Conservation (phyloP, 495 filamentous ascomycete species). For the Echria macrotheca region DNA sequence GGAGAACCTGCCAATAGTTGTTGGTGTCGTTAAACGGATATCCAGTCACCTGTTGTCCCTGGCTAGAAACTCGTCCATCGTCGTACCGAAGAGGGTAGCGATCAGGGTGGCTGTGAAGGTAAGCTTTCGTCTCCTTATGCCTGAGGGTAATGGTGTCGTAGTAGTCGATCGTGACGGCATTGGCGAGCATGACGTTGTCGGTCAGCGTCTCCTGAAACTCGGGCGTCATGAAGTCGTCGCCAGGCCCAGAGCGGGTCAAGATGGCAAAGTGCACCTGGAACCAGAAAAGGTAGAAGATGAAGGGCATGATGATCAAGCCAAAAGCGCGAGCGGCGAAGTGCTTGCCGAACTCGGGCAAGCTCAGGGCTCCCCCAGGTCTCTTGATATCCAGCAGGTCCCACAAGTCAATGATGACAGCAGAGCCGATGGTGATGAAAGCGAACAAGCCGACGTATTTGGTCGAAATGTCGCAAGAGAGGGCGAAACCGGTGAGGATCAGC, state of each 20-base stretch:
- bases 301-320: conserved; percentile 81
- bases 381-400: conserved; percentile 92
- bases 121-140: conserved; percentile 96
- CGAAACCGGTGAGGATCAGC: conserved; percentile 90
- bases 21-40: conserved; percentile 98
- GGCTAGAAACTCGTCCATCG: conserved; percentile 93
- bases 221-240: conserved; percentile 98
- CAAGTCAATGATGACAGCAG: conserved; percentile 86
- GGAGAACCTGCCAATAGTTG: conserved; percentile 95
- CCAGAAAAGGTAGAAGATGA: conserved; percentile 99
- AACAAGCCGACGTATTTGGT: conserved; percentile 97
- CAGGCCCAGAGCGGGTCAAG: conserved; percentile 80
- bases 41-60: conserved; percentile 96
- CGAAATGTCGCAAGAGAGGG: conserved; percentile 93
- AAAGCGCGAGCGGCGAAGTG: conserved; percentile 82
- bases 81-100: conserved; percentile 92
- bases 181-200: conserved; percentile 86
- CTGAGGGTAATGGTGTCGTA: conserved; percentile 81
- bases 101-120: conserved; percentile 88
- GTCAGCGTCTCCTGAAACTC: conserved; percentile 95
- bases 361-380: conserved; percentile 69
- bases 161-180: conserved; percentile 81
- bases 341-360: conserved; percentile 72
- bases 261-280: conserved; percentile 98
- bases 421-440: conserved; percentile 94